Conservation (phyloP, 331 rosid species). For the Rhamnella rubrinervis region DNA sequence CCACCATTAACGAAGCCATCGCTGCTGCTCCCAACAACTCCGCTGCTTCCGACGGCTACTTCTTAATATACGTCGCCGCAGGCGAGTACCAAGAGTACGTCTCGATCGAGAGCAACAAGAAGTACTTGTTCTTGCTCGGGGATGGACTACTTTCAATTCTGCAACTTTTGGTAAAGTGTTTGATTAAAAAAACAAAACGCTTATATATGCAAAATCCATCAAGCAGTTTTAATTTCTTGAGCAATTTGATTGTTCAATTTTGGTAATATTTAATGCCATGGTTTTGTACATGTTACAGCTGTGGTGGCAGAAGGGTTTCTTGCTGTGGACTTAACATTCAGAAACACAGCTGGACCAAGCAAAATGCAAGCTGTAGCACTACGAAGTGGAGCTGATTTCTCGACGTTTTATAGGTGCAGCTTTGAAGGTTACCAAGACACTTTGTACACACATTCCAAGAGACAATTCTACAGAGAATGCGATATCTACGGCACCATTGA, state of each 20-base stretch:
- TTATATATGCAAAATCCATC: neutral
- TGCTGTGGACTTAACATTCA: constrained; percentile 53
- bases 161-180: constrained; percentile 56
- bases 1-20: constrained; percentile 71
- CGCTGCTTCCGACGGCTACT: constrained; percentile 48
- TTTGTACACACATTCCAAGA: constrained; percentile 53
- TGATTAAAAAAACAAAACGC: neutral
- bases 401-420: constrained; percentile 70
- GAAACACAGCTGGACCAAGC: constrained; percentile 73
- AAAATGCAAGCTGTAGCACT: constrained; percentile 77
- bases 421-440: constrained; percentile 86
- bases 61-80: constrained; percentile 59
- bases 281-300: constrained; percentile 34
- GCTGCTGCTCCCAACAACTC: constrained; percentile 73
- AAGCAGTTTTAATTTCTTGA: neutral
- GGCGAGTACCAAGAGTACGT: constrained; percentile 65
- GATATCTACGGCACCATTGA: constrained; percentile 74
- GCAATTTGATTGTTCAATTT: too few relatives aligned
- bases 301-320: constrained; percentile 62
- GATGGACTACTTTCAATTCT: constrained; percentile 84
- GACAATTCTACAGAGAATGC: constrained; percentile 77
- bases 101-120: constrained; percentile 44
- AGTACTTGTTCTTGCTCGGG: constrained; percentile 63
- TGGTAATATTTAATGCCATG: too few relatives aligned
- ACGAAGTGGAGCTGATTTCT: constrained; percentile 66